Evolutionary conservation across 768 basidiomycete species (phyloP).

Genomic region (Omphalotus guepiniiformis): DNA sequence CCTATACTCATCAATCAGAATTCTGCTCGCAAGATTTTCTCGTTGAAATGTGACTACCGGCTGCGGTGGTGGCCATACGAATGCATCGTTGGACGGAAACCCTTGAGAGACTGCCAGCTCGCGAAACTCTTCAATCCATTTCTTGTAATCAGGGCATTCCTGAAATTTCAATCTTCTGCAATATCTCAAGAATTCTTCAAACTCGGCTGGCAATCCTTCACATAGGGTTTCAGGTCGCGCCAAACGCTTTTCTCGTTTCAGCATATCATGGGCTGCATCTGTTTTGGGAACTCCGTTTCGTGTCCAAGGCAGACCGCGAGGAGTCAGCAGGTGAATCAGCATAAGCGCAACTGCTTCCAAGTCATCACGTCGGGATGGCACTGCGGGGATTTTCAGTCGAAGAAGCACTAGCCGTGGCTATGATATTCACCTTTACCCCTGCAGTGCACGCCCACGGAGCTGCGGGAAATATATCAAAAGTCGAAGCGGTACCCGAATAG

Average conservation of each 20-base stretch:
- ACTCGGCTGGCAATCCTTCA: slow-evolving; percentile 61
- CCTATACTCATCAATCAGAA: slow-evolving; percentile 9
- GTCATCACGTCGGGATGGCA: slow-evolving; percentile 76
- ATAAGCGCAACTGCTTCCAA: slow-evolving; percentile 74
- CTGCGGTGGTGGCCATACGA: slow-evolving; percentile 63
- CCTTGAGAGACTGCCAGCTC: slow-evolving; percentile 59
- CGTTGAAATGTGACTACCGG: slow-evolving; percentile 1
- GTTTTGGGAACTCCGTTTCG: slow-evolving; percentile 77
- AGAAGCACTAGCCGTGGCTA: too few relatives aligned
- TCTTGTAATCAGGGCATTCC: slow-evolving; percentile 63
- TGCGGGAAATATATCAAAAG: slow-evolving; percentile 15
- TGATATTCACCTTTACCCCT: slow-evolving; percentile 60
- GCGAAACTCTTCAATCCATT: slow-evolving; percentile 63
- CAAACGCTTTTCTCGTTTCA: slow-evolving; percentile 61
- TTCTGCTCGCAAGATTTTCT: slow-evolving; percentile 10
- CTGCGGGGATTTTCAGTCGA: slow-evolving; percentile 29
- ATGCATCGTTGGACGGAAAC: slow-evolving; percentile 51
- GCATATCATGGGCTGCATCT: slow-evolving; percentile 52
- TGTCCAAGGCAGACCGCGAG: slow-evolving; percentile 73
- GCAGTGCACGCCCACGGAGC: slow-evolving; percentile 74
- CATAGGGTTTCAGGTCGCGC: slow-evolving; percentile 66
- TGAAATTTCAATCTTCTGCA: slow-evolving; percentile 64
- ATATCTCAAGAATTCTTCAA: slow-evolving; percentile 74
- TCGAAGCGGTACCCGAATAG: not conserved
- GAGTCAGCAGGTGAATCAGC: slow-evolving; percentile 77